These are phyloP conservation scores for Porogramme epimiltina DNA, from an alignment of 1,284 basidiomycete genomes.

Conservation along the genomic window DNA sequence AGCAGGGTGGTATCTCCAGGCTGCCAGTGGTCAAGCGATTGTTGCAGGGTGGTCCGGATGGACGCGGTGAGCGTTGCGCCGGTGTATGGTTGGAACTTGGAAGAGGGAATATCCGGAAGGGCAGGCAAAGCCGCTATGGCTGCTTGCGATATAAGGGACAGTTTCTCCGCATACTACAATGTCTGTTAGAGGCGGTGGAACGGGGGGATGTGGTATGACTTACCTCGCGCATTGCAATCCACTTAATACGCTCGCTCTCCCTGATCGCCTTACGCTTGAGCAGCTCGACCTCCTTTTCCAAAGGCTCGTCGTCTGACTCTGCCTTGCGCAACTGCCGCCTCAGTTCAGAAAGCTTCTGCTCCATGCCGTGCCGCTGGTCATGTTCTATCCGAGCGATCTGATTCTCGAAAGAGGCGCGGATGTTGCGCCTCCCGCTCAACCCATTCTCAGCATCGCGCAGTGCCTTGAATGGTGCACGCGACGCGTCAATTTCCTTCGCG, in stretches of 20 bases:
- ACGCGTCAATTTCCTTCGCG: conserved; percentile 58
- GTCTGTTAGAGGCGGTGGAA: conserved; percentile 1
- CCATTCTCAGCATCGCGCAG: conserved; percentile 69
- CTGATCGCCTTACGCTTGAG: conserved; percentile 72
- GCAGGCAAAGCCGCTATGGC: conserved; percentile 58
- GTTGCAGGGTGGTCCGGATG: conserved; percentile 72
- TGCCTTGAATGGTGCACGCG: conserved; percentile 66
- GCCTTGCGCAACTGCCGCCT: conserved; percentile 63
- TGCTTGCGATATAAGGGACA: conserved; percentile 71
- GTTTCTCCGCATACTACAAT: conserved; percentile 72
- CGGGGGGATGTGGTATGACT: conserved; percentile 7
- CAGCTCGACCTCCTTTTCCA: conserved; percentile 69
- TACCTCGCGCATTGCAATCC: conserved; percentile 79
- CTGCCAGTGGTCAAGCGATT: conserved; percentile 74
- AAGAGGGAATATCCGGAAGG: conserved; percentile 66
- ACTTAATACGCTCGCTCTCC: conserved; percentile 73
- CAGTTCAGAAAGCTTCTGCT: conserved; percentile 66
- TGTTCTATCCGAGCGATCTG: conserved; percentile 70
- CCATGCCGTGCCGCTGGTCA: conserved; percentile 57
- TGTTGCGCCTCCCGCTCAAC: conserved; percentile 60
- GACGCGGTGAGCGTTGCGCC: conserved; percentile 65
- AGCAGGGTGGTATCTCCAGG: conserved; percentile 61
- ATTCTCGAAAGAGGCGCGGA: conserved; percentile 53
- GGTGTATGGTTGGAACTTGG: conserved; percentile 52
- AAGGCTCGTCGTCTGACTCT: conserved; percentile 60